Evolutionary conservation across 2,329 filamentous ascomycete genomes (phyloP).

Genomic region (Curvularia eragrostidis): DNA sequence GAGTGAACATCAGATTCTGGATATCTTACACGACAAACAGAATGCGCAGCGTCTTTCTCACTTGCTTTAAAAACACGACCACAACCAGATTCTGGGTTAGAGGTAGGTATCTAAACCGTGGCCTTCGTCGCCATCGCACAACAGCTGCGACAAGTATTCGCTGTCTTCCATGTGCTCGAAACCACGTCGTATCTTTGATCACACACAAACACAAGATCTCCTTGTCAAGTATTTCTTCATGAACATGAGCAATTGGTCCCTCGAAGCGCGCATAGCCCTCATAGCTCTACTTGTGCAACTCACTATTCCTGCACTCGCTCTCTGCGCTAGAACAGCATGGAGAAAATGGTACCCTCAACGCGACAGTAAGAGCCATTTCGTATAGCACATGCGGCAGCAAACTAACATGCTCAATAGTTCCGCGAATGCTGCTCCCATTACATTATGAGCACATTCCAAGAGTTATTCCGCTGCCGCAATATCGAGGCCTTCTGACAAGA

Average conservation of each 20-base stretch:
- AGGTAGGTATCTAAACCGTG: background rate
- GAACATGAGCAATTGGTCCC: constrained; percentile 4
- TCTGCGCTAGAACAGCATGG: background rate
- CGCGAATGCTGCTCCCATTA: background rate
- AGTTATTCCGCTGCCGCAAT: background rate
- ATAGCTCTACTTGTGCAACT: constrained; percentile 3
- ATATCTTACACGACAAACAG: background rate
- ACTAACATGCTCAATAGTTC: background rate
- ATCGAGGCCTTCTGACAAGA: background rate
- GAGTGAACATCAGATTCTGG: background rate
- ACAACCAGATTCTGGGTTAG: constrained; percentile 3
- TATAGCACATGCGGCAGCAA: background rate
- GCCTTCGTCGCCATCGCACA: background rate
- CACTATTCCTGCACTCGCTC: background rate
- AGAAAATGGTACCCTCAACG: background rate
- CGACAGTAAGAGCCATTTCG: background rate
- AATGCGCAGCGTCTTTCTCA: no score
- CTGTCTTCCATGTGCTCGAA: background rate
- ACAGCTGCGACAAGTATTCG: background rate
- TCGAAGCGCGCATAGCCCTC: constrained; percentile 9
- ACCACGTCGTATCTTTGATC: background rate
- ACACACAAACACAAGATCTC: background rate
- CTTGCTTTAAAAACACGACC: no score
- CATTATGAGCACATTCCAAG: background rate
- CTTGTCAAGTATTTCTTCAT: background rate